A percentile compares a stretch with the other conserved stretches of the same genome.
These are phyloP conservation scores for Yamadazyma scolyti DNA, from an alignment of 805 yeast genomes.

Conservation along the genomic window DNA sequence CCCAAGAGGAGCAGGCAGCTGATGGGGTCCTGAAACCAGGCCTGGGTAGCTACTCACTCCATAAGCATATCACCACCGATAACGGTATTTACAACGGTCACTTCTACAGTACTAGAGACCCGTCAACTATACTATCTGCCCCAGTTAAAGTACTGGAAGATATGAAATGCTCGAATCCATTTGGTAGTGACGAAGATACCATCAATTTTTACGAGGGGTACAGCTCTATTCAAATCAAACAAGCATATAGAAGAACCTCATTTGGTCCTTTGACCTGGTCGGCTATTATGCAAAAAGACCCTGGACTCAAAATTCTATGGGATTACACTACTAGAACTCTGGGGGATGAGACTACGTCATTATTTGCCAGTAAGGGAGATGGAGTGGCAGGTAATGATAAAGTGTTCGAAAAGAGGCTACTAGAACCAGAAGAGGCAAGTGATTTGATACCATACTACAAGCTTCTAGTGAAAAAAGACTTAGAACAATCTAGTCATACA, in stretches of 20 bases:
- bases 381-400: slow-evolving; percentile 24
- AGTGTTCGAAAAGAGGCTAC: slow-evolving; percentile 25
- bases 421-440: slow-evolving; percentile 31
- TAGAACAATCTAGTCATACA: slow-evolving; percentile 14
- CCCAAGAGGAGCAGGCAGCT: too few species aligned
- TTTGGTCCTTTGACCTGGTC: slow-evolving; percentile 40
- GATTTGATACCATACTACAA: slow-evolving; percentile 30
- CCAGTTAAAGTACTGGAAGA: too few species aligned
- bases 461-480: slow-evolving; percentile 11
- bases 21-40: too few species aligned
- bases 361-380: slow-evolving; percentile 20
- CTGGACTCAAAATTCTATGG: slow-evolving; percentile 32
- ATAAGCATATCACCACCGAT: too few species aligned
- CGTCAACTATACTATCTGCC: too few species aligned
- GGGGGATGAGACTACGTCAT: slow-evolving; percentile 15
- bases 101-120: too few species aligned
- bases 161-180: too few species aligned
- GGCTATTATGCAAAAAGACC: slow-evolving; percentile 32
- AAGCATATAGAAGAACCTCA: slow-evolving; percentile 20
- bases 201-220: slow-evolving; percentile 35
- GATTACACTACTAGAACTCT: slow-evolving; percentile 19
- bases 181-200: too few species aligned
- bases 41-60: too few species aligned
- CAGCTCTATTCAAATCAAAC: slow-evolving; percentile 27
- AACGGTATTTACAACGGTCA: too few species aligned